Evolutionary conservation across 768 basidiomycete genomes (phyloP), one percentile per base, ranked within the genome.

Genomic region (Paxillus involutus): DNA sequence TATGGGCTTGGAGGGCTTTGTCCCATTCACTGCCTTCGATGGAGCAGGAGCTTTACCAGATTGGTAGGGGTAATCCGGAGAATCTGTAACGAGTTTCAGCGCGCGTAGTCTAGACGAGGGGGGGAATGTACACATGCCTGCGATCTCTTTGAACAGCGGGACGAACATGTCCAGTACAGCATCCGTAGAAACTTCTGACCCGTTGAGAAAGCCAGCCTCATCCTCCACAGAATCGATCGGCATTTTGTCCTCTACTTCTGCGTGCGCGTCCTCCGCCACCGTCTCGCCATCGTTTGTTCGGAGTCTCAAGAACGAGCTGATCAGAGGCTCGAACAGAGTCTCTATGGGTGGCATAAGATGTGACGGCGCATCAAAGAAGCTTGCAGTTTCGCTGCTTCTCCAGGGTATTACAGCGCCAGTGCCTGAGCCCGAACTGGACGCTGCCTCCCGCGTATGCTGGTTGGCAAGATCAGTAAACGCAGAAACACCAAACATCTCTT

Each of bases 401-500:
- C 71, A 73, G 21, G 68, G 70, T 56, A 66, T 57, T 11, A 63
- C 53, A 36, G 59, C 47, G 6, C 53, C 57, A 36, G 55, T 48
- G 6, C 53, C 53, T 13, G 67, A 59, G 53, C 40, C 55, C 14
- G 52, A 51, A 47, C 55, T 51, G 30, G 44, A 24, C 35, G 46
- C 53, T 30, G 52, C 17, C 41, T 61, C 56, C 29, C 44, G 53
- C 14, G 65, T 54, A 39, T 58, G 51, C 39, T 67, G 62, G 12
- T 58, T 48, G 16, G 68, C 57, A 33, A 64, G 56, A 32, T 73
- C 65, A 6, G 63, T 61, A 60, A 94, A 84, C 3, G 88, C 88
- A 42, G 90, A 82, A 54, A 81, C 75, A 37, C 94, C 94, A 64
- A 96, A 97, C 64, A 95, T 90, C 64, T 95, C 93, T 68, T 92